These are phyloP conservation scores for Gaultheria prostrata DNA, from an alignment of 148 eudicot species.

Conservation along the genomic window DNA sequence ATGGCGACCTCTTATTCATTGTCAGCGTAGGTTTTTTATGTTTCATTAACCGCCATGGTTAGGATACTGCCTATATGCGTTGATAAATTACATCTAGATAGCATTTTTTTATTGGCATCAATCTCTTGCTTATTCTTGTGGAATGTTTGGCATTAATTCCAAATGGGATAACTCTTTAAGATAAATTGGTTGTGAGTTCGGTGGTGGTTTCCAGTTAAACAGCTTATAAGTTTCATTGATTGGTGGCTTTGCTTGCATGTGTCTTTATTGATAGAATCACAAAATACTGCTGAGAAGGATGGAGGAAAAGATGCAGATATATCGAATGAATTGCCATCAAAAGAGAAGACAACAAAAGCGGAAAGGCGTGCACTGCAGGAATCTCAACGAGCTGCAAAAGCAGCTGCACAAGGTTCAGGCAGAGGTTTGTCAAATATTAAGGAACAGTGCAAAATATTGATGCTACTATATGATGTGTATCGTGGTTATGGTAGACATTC, in stretches of 20 bases:
- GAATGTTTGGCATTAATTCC: background rate
- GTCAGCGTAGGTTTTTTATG: background rate
- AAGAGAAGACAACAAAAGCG: conserved; percentile 78
- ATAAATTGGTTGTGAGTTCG: background rate
- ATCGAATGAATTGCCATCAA: conserved; percentile 34
- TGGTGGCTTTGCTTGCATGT: background rate
- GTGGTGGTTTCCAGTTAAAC: background rate
- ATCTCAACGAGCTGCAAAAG: conserved; percentile 92
- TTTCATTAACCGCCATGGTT: background rate
- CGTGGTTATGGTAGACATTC: background rate
- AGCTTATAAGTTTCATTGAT: background rate
- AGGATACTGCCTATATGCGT: background rate
- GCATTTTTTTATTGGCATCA: background rate
- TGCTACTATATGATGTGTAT: background rate
- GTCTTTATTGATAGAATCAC: background rate
- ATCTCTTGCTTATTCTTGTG: background rate
- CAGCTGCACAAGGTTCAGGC: conserved; percentile 52
- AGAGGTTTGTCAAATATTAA: background rate
- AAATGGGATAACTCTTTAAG: background rate
- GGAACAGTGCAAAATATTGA: background rate
- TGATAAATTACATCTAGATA: background rate
- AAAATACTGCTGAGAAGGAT: conserved; percentile 40
- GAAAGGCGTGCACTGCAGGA: conserved; percentile 93
- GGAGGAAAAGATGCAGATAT: conserved; percentile 24
- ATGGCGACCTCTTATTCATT: background rate